Evolutionary conservation across 2,329 filamentous ascomycete species (phyloP).

Genomic region (Paecilomyces formosus): DNA sequence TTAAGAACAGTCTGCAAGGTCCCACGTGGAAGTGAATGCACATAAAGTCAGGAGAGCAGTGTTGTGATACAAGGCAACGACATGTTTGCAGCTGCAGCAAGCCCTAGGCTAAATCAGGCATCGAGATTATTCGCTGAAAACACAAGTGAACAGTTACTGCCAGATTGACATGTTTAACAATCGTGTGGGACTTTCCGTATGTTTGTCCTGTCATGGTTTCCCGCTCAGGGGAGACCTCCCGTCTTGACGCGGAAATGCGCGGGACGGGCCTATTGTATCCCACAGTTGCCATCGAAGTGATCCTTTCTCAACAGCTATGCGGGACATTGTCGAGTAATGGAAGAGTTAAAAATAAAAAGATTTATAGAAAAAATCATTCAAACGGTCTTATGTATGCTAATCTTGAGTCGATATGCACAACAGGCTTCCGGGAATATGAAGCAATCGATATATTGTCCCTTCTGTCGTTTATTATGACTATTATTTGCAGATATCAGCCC

Average conservation of each 20-base stretch:
- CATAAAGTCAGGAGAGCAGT: neutral
- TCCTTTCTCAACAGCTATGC: neutral
- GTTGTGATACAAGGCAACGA: neutral
- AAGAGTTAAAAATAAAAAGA: too few relatives aligned
- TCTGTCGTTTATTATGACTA: neutral
- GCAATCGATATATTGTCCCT: neutral
- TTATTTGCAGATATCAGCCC: neutral
- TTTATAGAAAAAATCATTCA: too few relatives aligned
- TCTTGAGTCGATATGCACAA: too few relatives aligned
- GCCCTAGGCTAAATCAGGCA: neutral
- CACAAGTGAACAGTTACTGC: neutral
- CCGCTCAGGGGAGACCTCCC: neutral
- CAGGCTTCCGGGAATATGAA: neutral
- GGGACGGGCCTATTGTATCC: neutral
- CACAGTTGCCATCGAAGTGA: neutral
- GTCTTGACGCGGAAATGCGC: neutral
- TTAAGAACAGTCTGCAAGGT: neutral
- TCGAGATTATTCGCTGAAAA: neutral
- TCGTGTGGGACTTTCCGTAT: neutral
- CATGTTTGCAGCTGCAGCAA: neutral
- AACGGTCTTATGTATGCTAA: too few relatives aligned
- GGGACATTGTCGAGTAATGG: too few relatives aligned
- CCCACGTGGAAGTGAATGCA: neutral
- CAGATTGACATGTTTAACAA: neutral
- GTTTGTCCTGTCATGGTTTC: neutral